Evolutionary conservation across 768 basidiomycete genomes (phyloP), one percentile per base, ranked within the genome.

Genomic region (Macrolepiota albuminosa): DNA sequence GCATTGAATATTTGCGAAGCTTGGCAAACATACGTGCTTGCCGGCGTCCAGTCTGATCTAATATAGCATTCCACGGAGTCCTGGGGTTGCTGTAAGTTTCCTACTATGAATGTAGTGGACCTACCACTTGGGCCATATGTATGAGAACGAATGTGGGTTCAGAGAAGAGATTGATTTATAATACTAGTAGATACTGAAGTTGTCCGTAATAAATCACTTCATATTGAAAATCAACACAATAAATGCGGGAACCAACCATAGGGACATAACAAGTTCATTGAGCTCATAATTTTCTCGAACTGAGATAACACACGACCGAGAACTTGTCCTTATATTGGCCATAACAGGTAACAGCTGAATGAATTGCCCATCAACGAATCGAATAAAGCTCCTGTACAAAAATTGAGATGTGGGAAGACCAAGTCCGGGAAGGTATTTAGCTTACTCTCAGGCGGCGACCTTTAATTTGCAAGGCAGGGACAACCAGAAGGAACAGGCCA

Each of bases 381-480:
- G 68, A 70, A 64, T 66, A 69, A 9, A 56, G 63, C 64, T 66
- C 59, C 68, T 69, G 40, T 37, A 29, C 14, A 31, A 40, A 18
- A 34, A 9, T 21, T 34, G 6, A 56, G 18, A 42, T 6, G 33
- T 46, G 21, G 6, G 6, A 24, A 10, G 2, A 21, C 4, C 13
- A 43, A 48, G 36, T 26, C 39, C 6, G n/a, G 18, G 42, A 56
- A 42, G 42, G 29, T 16, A 3, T 46, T 14, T 24, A 31, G 71
- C 79, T 51, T 63, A 79, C 82, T 62, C 81, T 68, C 14, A 84
- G 60, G 7, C 49, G 45, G 6, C 73, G 65, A 1, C 84, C 82
- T 58, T 75, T 80, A 31, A 77, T 39, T 62, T 84, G 84, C 3
- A 84, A 61, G 1, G 69, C 33, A 7, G 83, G 83, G 1, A 85